Conservation (phyloP, 441 rosid genomes). For the Sinapis alba region DNA sequence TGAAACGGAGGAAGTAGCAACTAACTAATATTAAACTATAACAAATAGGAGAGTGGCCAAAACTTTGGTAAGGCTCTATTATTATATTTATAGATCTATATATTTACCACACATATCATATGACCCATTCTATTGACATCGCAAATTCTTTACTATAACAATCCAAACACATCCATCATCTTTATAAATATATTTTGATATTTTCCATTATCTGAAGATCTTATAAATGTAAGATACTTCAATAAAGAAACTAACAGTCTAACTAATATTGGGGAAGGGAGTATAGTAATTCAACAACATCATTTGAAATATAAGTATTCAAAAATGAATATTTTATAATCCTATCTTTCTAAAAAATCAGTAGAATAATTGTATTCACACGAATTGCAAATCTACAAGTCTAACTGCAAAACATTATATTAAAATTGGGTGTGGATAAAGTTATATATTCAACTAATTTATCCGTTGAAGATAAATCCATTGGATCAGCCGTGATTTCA, state of each 20-base stretch:
- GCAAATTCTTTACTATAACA: background rate
- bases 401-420: background rate
- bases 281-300: background rate
- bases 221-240: background rate
- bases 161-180: background rate
- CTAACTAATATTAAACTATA: background rate
- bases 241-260: background rate
- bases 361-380: background rate
- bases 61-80: background rate
- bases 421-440: constrained; percentile 21
- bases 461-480: constrained; percentile 26
- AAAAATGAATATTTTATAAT: background rate
- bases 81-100: background rate
- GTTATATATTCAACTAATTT: background rate
- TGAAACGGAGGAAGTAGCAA: too few relatives aligned
- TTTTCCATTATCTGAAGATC: background rate
- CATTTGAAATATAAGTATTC: background rate
- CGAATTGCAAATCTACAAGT: constrained; percentile 9
- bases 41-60: constrained; percentile 2
- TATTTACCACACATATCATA: constrained; percentile 3
- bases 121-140: constrained; percentile 26
- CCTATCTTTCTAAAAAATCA: background rate
- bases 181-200: background rate
- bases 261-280: background rate
- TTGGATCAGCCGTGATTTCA: constrained; percentile 31